A percentile compares a stretch with the other conserved stretches of the same genome.
Conservation (phyloP, 2,329 filamentous ascomycete genomes). For the Trichoderma endophyticum region DNA sequence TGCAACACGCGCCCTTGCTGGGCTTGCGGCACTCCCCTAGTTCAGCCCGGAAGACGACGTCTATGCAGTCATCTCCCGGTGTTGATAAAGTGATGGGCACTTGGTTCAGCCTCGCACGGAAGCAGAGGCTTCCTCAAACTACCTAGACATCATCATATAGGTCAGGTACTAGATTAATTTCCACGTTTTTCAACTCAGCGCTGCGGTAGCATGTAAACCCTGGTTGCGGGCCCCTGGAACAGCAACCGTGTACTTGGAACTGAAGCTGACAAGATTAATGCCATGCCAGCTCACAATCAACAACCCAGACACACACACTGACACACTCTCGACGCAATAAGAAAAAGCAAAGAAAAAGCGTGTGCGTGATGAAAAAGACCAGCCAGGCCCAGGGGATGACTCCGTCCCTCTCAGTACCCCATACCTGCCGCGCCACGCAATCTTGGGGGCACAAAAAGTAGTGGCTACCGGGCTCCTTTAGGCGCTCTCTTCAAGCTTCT, state of each 20-base stretch:
- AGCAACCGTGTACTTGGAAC: not conserved
- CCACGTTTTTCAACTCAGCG: not conserved
- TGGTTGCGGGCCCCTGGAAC: not conserved
- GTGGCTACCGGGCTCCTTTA: not conserved
- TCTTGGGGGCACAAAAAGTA: not conserved
- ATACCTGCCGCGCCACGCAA: not conserved
- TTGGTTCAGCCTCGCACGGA: slow-evolving; percentile 7
- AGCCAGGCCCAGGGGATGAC: not conserved
- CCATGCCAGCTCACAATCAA: not conserved
- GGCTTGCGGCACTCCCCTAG: slow-evolving; percentile 13
- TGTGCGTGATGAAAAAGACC: not conserved
- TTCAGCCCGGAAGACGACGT: slow-evolving; percentile 4
- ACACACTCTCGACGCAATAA: not conserved
- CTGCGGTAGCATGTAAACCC: not conserved
- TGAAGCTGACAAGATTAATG: not conserved
- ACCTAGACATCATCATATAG: not conserved
- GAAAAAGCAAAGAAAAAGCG: not conserved
- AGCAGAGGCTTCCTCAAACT: not conserved
- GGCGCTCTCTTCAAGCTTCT: slow-evolving; percentile 2
- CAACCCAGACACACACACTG: not conserved
- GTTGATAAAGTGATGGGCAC: slow-evolving; percentile 5
- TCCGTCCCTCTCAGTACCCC: not conserved
- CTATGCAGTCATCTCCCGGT: not conserved
- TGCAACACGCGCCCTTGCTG: slow-evolving; percentile 6
- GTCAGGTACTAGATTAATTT: not conserved